These are phyloP conservation scores for Fusarium cyanostomum DNA, from an alignment of 2,329 filamentous ascomycete genomes.

Conservation along the genomic window DNA sequence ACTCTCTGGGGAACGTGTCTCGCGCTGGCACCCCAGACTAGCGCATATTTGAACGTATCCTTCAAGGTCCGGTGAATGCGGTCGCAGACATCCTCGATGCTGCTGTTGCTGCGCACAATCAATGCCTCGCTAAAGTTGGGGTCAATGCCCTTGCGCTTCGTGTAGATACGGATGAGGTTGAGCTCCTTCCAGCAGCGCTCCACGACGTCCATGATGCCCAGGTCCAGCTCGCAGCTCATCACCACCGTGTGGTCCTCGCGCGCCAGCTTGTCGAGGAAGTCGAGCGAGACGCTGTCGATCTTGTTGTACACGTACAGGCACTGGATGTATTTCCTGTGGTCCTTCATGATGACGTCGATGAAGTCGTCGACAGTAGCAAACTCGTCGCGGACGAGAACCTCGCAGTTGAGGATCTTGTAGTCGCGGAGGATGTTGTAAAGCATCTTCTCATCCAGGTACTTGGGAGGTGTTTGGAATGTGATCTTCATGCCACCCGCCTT, in stretches of 20 bases:
- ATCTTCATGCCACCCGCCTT: constrained; percentile 99
- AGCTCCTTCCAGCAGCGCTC: constrained; percentile 96
- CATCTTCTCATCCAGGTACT: constrained; percentile 96
- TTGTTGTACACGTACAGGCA: constrained; percentile 99
- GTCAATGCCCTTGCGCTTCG: constrained; percentile 92
- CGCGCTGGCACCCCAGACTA: constrained; percentile 97
- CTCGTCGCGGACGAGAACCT: constrained; percentile 94
- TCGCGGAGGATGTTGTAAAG: constrained; percentile 96
- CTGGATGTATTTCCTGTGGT: constrained; percentile 96
- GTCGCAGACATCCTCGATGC: constrained; percentile 97
- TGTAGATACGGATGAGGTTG: constrained; percentile 90
- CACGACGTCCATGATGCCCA: constrained; percentile 92
- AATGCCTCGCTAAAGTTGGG: constrained; percentile 91
- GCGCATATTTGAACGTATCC: constrained; percentile 98
- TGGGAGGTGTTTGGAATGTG: constrained; percentile 89
- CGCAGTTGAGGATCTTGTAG: constrained; percentile 98
- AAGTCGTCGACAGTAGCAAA: constrained; percentile 96
- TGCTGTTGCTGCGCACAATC: constrained; percentile 88
- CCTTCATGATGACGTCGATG: constrained; percentile 99
- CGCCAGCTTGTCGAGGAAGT: constrained; percentile 91
- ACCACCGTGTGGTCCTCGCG: constrained; percentile 94
- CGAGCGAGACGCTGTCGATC: constrained; percentile 92
- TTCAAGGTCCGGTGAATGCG: constrained; percentile 92
- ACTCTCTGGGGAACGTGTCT: constrained; percentile 94
- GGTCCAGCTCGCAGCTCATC: constrained; percentile 96